Base-by-base conservation (phyloP, 805 yeast species). In the Nakazawaea pomicola region DNA sequence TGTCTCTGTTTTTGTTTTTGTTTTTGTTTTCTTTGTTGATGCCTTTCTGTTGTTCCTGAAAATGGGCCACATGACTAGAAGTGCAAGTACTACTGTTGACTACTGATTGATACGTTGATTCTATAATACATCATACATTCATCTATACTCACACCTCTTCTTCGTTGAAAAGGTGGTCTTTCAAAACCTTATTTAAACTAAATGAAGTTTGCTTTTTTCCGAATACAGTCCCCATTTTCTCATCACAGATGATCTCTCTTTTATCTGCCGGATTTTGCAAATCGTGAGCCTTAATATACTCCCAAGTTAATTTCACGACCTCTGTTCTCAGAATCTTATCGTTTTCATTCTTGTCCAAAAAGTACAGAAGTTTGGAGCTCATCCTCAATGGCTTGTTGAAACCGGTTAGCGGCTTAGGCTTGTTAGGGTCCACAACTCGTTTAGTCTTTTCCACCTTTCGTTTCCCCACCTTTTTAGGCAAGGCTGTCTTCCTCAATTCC, bases 271-370 rank as follows among this genome's bases (percentile, higher is more conserved):
- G 84, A 47, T 83, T 76, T 55, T 85, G 95, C 23, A 86, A 58
- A 21, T 73, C 57, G 45, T 82, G 55, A 9, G 57, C 72, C 50
- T 78, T 80, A 43, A 87, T 83, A 57, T 87, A 76, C 11, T 67
- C 72, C 95, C 95, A 85, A 4, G 84, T 56, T 34, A 59, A 59
- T 46, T 82, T 82, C 8, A 83, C 89, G 14, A 83, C 79, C 54
- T 81, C 81, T 0, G 91, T 79, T 49, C 95, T 62, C 3, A 90
- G 70, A 32, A 76, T 53, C 41, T 61, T 67, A 2, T 55, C 55
- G 2, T 36, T 45, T 0, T 67, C 68, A 1, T 55, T 42, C 15
- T 52, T 63, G 1, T 72, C 75, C 7, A 85, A 54, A 12, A 86
- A 56, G 3, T 55, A 66, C 37, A 68, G 65, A 24, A 86, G 64